Evolutionary conservation across 2,329 filamentous ascomycete genomes (phyloP).

Genomic region (Neurospora sp.): DNA sequence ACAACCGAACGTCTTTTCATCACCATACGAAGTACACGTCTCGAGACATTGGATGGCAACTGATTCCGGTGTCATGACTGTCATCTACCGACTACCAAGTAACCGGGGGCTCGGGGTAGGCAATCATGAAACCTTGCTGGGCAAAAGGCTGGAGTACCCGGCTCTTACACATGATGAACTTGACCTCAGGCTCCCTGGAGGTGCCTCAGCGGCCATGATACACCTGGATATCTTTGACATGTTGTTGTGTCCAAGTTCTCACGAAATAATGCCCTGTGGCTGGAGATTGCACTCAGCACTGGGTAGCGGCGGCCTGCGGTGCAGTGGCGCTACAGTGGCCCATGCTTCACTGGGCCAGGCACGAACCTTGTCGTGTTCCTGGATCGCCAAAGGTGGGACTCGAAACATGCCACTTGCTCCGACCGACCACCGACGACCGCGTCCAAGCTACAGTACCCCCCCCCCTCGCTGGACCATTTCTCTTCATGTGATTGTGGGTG

Average conservation of each 20-base stretch:
- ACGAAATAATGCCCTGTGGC: neutral
- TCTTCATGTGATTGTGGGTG: neutral
- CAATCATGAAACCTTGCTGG: too few relatives aligned
- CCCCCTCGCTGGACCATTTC: neutral
- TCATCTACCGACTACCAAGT: neutral
- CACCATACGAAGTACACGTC: neutral
- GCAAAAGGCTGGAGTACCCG: too few relatives aligned
- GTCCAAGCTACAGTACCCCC: neutral
- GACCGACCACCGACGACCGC: neutral
- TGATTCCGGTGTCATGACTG: neutral
- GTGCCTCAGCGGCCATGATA: neutral
- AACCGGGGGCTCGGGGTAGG: neutral
- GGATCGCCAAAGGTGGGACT: neutral
- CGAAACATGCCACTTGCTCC: neutral
- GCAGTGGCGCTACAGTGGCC: neutral
- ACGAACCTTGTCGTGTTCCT: neutral
- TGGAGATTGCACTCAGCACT: neutral
- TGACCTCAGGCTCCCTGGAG: neutral
- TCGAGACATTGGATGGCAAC: neutral
- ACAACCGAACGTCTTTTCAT: neutral
- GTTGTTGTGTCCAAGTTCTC: neutral
- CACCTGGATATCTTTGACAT: neutral
- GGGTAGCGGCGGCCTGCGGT: neutral
- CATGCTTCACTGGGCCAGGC: neutral
- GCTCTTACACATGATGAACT: too few relatives aligned